phyloP scores from a whole-genome alignment of 164 flowering plant genomes.

The Aristolochia californica region DNA sequence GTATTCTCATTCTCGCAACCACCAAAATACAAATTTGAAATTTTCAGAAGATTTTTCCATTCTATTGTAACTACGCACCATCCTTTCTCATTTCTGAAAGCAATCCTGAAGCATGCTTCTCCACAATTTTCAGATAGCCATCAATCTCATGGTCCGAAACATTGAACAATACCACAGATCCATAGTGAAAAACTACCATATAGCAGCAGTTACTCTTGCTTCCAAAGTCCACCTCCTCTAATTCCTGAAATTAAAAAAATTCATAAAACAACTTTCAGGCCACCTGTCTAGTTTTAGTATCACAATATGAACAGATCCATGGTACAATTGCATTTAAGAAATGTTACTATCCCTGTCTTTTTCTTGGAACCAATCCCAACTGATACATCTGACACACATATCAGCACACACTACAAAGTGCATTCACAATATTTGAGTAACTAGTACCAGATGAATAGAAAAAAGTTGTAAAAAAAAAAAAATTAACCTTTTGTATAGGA shows the following conservation, averaged over 20 bases:
- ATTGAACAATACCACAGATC: slow-evolving; percentile 81
- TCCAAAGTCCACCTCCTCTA: slow-evolving; percentile 30
- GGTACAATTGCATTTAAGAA: too few species aligned
- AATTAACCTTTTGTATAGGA: background rate
- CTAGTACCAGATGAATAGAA: background rate
- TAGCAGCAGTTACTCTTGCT: slow-evolving; percentile 60
- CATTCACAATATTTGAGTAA: too few species aligned
- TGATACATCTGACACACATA: background rate
- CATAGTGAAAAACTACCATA: slow-evolving; percentile 92
- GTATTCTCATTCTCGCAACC: background rate
- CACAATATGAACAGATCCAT: too few species aligned
- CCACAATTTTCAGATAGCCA: slow-evolving; percentile 62
- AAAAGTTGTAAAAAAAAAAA: background rate
- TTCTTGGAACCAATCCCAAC: too few species aligned
- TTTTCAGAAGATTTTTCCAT: too few species aligned
- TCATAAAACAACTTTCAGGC: background rate
- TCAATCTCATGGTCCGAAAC: slow-evolving; percentile 64
- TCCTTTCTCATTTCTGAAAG: slow-evolving; percentile 94
- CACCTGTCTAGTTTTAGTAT: too few species aligned
- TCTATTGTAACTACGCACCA: slow-evolving; percentile 35
- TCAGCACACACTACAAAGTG: background rate
- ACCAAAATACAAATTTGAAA: too few species aligned
- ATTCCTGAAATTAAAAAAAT: slow-evolving; percentile 34
- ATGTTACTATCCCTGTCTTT: too few species aligned
- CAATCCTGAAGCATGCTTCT: slow-evolving; percentile 68